phyloP scores from a whole-genome alignment of 306 rosid species.

The Trichosanthes cucumerina region DNA sequence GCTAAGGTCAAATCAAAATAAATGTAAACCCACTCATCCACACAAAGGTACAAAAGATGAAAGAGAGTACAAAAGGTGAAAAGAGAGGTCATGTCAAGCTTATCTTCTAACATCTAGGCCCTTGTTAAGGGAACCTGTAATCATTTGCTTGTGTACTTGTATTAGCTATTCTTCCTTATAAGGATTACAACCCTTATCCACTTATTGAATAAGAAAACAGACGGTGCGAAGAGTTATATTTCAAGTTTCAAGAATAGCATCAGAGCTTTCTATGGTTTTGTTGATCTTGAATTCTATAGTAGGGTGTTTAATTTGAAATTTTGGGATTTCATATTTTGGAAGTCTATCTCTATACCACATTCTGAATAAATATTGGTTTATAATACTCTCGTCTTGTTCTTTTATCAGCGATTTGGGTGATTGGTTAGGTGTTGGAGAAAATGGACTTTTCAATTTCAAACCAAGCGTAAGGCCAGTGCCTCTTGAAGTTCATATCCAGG shows the following conservation, averaged over 20 bases:
- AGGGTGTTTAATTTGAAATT: background rate
- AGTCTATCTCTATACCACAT: background rate
- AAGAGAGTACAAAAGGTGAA: too few species aligned
- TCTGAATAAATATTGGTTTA: background rate
- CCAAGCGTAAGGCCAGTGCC: slow-evolving; percentile 99
- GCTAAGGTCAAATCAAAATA: too few species aligned
- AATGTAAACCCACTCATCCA: too few species aligned
- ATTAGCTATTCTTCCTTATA: too few species aligned
- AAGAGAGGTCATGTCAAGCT: too few species aligned
- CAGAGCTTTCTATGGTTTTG: background rate
- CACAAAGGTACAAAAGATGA: too few species aligned
- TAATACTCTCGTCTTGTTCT: slow-evolving; percentile 12
- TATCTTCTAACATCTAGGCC: too few species aligned
- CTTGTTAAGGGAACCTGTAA: too few species aligned
- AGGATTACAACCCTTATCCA: too few species aligned
- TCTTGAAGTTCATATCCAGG: slow-evolving; percentile 97
- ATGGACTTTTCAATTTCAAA: slow-evolving; percentile 95
- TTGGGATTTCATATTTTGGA: background rate
- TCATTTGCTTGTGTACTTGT: too few species aligned
- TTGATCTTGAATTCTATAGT: background rate
- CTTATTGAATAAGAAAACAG: too few species aligned
- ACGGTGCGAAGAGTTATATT: too few species aligned
- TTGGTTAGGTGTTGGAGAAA: slow-evolving; percentile 94
- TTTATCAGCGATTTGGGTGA: slow-evolving; percentile 74
- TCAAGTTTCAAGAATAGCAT: background rate